Evolutionary conservation across 345 rosid genomes (phyloP).

Genomic region (Toxicodendron radicans): DNA sequence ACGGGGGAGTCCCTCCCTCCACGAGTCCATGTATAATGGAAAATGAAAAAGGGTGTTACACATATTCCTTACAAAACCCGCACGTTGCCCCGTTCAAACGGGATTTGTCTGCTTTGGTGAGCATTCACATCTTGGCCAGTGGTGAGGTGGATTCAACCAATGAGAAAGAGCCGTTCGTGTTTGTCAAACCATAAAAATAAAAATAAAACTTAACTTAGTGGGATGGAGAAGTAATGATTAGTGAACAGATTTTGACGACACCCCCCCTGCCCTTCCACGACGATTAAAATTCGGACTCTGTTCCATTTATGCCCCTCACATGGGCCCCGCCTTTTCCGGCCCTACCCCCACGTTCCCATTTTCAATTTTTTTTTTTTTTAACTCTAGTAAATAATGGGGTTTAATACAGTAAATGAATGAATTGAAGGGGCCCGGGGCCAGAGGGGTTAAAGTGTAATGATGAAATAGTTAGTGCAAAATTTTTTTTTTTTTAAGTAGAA

Average conservation of each 20-base stretch:
- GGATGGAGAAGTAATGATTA: conserved; percentile 66
- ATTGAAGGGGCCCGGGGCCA: too few relatives aligned
- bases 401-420: too few relatives aligned
- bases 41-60: conserved; percentile 13
- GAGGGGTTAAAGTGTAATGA: conserved; percentile 16
- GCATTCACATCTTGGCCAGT: conserved; percentile 12
- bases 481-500: not conserved
- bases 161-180: conserved; percentile 23
- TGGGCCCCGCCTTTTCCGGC: conserved; percentile 33
- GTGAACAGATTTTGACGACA: conserved; percentile 45
- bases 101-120: conserved; percentile 51
- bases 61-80: conserved; percentile 32
- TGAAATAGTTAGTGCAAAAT: conserved; percentile 24
- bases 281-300: conserved; percentile 47
- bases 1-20: not conserved
- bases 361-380: not conserved
- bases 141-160: conserved; percentile 7
- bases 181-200: conserved; percentile 21
- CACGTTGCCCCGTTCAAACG: conserved; percentile 31
- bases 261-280: conserved; percentile 5
- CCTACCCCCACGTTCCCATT: conserved; percentile 4
- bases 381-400: not conserved
- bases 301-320: conserved; percentile 48
- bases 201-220: conserved; percentile 30
- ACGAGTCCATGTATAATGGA: conserved; percentile 21